Conservation (phyloP, 768 basidiomycete species). For the Tubosaeta sp. region DNA sequence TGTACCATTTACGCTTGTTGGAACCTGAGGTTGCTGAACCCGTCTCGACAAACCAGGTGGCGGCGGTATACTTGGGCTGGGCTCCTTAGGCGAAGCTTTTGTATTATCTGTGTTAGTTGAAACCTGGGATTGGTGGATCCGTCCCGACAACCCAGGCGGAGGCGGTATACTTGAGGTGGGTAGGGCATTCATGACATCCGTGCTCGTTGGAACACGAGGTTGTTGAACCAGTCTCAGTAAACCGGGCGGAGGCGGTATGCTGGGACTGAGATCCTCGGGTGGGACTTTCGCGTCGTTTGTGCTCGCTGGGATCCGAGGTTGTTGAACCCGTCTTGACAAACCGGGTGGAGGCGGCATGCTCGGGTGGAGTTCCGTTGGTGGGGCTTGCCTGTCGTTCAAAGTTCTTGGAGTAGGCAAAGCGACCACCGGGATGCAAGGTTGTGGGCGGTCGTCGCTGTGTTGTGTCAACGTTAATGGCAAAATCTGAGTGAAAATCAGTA, state of each 20-base stretch:
- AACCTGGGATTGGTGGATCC: too few relatives aligned
- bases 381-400: not conserved
- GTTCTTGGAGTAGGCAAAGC: not conserved
- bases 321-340: slow-evolving; percentile 1
- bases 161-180: too few relatives aligned
- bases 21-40: not conserved
- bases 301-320: not conserved
- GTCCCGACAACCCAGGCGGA: too few relatives aligned
- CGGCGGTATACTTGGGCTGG: too few relatives aligned
- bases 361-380: not conserved
- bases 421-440: not conserved
- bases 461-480: slow-evolving; percentile 3
- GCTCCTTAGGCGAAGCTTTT: too few relatives aligned
- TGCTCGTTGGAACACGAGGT: too few relatives aligned
- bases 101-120: too few relatives aligned
- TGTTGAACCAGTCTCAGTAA: too few relatives aligned
- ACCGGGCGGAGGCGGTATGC: not conserved
- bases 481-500: slow-evolving; percentile 5
- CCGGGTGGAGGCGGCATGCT: not conserved
- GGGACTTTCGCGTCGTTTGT: not conserved
- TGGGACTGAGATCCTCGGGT: not conserved
- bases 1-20: not conserved
- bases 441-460: not conserved
- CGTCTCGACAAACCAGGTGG: slow-evolving; percentile 4
- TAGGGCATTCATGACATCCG: too few relatives aligned